A percentile compares a stretch with the other conserved stretches of the same genome.
These are phyloP conservation scores for Bruguiera sexangula DNA, from an alignment of 345 rosid genomes.

Conservation along the genomic window DNA sequence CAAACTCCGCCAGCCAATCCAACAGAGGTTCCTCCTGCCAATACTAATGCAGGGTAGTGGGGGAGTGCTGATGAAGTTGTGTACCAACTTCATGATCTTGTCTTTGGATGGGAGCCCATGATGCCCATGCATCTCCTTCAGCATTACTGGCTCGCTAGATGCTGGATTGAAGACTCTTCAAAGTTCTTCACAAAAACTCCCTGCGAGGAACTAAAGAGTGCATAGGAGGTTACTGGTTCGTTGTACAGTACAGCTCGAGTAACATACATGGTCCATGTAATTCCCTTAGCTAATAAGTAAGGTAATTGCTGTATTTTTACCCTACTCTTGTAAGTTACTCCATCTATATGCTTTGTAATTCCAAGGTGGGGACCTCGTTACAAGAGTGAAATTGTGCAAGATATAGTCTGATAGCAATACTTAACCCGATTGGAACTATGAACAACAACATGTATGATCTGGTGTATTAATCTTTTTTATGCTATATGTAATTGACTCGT, in stretches of 20 bases:
- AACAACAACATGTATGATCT: neutral
- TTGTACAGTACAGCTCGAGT: slow-evolving; percentile 30
- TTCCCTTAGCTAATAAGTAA: slow-evolving; percentile 20
- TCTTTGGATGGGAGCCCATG: slow-evolving; percentile 3
- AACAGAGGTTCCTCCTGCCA: slow-evolving; percentile 36
- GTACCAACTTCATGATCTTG: neutral
- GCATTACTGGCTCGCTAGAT: neutral
- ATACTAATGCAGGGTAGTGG: slow-evolving; percentile 32
- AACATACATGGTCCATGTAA: slow-evolving; percentile 5
- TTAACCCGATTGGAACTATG: neutral
- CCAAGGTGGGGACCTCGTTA: neutral
- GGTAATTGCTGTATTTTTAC: slow-evolving; percentile 8
- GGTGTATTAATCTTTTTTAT: neutral
- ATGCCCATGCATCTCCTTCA: slow-evolving; percentile 6
- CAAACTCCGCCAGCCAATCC: slow-evolving; percentile 55
- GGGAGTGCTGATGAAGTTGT: neutral
- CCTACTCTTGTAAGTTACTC: slow-evolving; percentile 29
- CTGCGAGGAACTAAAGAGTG: slow-evolving; percentile 5
- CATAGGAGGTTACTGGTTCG: slow-evolving; percentile 14
- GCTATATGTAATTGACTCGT: neutral
- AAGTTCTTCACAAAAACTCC: slow-evolving; percentile 5
- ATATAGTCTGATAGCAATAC: slow-evolving; percentile 15
- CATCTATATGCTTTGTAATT: slow-evolving; percentile 3
- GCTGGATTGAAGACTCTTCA: slow-evolving; percentile 8
- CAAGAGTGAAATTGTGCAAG: slow-evolving; percentile 5